Evolutionary conservation across 2,329 filamentous ascomycete genomes (phyloP).

Genomic region (Dendryphion nanum): DNA sequence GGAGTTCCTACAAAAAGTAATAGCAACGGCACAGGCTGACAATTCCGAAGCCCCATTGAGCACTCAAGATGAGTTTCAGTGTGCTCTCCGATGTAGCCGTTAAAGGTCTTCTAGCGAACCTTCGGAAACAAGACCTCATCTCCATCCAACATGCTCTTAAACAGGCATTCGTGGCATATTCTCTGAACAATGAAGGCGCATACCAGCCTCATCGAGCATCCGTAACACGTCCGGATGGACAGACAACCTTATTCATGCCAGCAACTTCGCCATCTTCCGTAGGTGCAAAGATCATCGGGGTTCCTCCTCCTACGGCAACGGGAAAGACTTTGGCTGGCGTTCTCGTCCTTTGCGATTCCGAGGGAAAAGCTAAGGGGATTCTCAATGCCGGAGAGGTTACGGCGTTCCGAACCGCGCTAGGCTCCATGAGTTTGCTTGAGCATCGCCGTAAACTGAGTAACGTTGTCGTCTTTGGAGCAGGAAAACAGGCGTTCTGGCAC

Average conservation of each 20-base stretch:
- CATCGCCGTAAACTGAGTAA: constrained; percentile 19
- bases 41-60: too few relatives aligned
- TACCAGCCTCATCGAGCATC: constrained; percentile 46
- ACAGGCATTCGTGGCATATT: constrained; percentile 30
- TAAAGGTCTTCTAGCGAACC: constrained; percentile 31
- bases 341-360: constrained; percentile 55
- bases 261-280: constrained; percentile 63
- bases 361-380: constrained; percentile 63
- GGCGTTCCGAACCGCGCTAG: constrained; percentile 76
- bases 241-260: constrained; percentile 72
- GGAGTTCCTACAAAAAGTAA: too few relatives aligned
- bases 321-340: constrained; percentile 62
- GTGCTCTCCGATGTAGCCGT: constrained; percentile 23
- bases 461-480: constrained; percentile 50
- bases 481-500: constrained; percentile 53
- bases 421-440: constrained; percentile 59
- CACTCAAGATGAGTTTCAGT: constrained; percentile 9
- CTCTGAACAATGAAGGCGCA: constrained; percentile 19
- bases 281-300: constrained; percentile 39
- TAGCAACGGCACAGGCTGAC: too few relatives aligned
- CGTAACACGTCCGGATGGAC: constrained; percentile 40
- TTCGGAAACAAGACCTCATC: constrained; percentile 14
- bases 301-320: not conserved
- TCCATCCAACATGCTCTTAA: not conserved
- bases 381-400: constrained; percentile 73